These are phyloP conservation scores for Groenewaldozyma sp. DNA, from an alignment of 1,139 yeast genomes.

Conservation along the genomic window DNA sequence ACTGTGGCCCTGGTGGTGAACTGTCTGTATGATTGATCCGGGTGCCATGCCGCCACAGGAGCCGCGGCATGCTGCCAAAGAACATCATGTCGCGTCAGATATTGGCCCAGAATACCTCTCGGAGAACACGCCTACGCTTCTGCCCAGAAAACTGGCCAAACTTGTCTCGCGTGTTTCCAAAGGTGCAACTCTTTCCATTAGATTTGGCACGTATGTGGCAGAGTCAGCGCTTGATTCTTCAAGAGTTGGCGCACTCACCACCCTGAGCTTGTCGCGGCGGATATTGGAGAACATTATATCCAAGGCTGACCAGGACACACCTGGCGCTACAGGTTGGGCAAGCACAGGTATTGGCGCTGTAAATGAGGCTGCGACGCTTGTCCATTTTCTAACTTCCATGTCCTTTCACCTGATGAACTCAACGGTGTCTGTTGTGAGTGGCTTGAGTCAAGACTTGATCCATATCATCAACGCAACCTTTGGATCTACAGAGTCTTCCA, in stretches of 20 bases:
- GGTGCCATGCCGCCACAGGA: too few relatives aligned
- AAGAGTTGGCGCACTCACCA: conserved; percentile 22
- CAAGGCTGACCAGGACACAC: conserved; percentile 25
- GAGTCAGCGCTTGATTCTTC: conserved; percentile 24
- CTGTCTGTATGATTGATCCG: too few relatives aligned
- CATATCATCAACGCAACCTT: conserved; percentile 27
- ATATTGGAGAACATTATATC: conserved; percentile 24
- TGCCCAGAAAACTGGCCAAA: conserved; percentile 24
- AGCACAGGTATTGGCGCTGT: conserved; percentile 16
- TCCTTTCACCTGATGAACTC: conserved; percentile 25
- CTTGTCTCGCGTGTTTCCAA: conserved; percentile 23
- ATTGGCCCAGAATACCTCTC: neutral
- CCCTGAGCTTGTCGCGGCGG: conserved; percentile 24
- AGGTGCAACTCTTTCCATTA: conserved; percentile 23
- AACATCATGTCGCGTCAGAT: too few relatives aligned
- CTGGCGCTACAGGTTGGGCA: conserved; percentile 20
- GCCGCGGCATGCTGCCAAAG: too few relatives aligned
- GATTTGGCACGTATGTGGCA: conserved; percentile 22
- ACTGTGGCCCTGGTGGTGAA: too few relatives aligned
- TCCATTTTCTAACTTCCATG: conserved; percentile 25
- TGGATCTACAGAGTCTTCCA: conserved; percentile 29
- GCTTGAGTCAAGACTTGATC: conserved; percentile 26
- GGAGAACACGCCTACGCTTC: conserved; percentile 15
- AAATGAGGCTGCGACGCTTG: conserved; percentile 22
- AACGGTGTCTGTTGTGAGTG: conserved; percentile 19